Evolutionary conservation across 306 rosid species (phyloP).

Genomic region (Cucurbita argyrosperma): DNA sequence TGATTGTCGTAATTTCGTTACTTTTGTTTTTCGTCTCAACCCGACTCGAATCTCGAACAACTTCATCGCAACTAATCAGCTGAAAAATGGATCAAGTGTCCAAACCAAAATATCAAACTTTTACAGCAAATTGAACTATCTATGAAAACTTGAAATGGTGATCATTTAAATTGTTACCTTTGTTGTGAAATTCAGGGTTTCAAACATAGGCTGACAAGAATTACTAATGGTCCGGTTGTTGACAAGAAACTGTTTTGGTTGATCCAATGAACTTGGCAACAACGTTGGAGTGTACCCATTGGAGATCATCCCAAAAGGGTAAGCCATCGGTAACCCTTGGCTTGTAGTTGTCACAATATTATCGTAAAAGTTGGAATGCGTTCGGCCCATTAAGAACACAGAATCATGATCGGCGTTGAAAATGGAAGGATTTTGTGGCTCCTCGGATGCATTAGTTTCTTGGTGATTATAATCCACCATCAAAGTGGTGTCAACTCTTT

Average conservation of each 20-base stretch:
- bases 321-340: background rate
- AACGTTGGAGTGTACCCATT: background rate
- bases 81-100: background rate
- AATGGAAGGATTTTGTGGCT: background rate
- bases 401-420: background rate
- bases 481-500: background rate
- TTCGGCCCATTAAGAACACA: background rate
- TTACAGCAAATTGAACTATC: too few relatives aligned
- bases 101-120: too few relatives aligned
- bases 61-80: background rate
- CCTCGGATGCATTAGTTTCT: background rate
- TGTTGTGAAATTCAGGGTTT: background rate
- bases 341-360: background rate
- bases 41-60: background rate
- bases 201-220: background rate
- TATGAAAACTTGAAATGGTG: background rate
- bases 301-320: background rate
- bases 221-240: background rate
- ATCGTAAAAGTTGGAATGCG: background rate
- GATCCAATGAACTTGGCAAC: background rate
- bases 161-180: background rate
- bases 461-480: background rate
- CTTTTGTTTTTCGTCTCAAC: background rate
- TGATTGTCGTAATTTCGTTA: slow-evolving; percentile 26
- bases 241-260: background rate